A percentile compares a stretch with the other conserved stretches of the same genome.
phyloP scores from a whole-genome alignment of 148 eudicot species.

The Nyssa sinensis region DNA sequence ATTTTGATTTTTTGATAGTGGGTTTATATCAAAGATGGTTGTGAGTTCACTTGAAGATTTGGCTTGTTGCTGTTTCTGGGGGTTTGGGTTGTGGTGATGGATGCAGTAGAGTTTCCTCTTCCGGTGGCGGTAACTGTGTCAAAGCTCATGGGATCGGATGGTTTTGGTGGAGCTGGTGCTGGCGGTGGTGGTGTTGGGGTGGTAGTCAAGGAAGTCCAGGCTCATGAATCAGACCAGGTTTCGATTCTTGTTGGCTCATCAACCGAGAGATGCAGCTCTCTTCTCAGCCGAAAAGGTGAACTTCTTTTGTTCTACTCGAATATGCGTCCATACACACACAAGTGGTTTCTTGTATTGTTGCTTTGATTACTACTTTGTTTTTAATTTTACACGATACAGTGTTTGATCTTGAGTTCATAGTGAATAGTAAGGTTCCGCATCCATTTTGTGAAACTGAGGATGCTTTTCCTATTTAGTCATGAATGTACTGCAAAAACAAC shows the following conservation, averaged over 20 bases:
- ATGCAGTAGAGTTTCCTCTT: conserved; percentile 37
- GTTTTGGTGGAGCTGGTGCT: conserved; percentile 39
- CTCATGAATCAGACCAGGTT: conserved; percentile 28
- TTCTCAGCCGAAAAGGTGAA: conserved; percentile 36
- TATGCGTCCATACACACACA: neutral
- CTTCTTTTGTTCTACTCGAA: neutral
- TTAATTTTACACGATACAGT: neutral
- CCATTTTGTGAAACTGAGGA: too few relatives aligned
- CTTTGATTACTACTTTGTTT: neutral
- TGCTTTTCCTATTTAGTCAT: neutral
- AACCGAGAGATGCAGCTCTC: conserved; percentile 27
- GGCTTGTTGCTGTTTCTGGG: neutral
- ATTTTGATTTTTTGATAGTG: neutral
- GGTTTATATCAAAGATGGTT: conserved; percentile 13
- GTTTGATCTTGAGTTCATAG: neutral
- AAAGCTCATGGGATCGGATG: conserved; percentile 64
- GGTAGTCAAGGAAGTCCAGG: conserved; percentile 24
- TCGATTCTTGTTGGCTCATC: conserved; percentile 28
- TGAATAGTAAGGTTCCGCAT: neutral
- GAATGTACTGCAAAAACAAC: neutral
- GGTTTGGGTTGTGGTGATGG: conserved; percentile 32
- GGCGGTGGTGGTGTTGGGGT: conserved; percentile 32
- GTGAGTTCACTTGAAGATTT: neutral
- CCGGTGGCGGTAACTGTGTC: conserved; percentile 33
- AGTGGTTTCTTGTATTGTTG: neutral